A percentile compares a stretch with the other conserved stretches of the same genome.
These are phyloP conservation scores for Colletotrichum sp. DNA, from an alignment of 2,329 filamentous ascomycete species.

Conservation along the genomic window DNA sequence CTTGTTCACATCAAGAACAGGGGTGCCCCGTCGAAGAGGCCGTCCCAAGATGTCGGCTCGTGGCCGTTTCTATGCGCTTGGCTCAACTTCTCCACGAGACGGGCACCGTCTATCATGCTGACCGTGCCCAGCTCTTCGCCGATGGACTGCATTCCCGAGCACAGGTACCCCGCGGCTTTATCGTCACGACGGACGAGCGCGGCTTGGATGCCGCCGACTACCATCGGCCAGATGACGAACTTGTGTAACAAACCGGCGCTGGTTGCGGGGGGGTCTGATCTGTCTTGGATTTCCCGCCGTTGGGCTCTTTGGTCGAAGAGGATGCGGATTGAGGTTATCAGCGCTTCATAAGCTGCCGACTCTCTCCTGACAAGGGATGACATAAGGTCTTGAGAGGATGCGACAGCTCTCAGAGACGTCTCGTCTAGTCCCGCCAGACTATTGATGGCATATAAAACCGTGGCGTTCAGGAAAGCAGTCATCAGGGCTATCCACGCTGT, in stretches of 20 bases:
- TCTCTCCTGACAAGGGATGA: neutral
- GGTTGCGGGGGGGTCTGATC: neutral
- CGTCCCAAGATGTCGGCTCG: neutral
- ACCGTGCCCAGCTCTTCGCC: neutral
- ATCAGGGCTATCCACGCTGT: neutral
- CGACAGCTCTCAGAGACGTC: neutral
- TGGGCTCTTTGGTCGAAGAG: neutral
- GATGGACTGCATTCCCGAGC: neutral
- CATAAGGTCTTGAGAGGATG: fast-evolving
- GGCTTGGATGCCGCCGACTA: neutral
- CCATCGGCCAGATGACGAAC: slow-evolving; percentile 8
- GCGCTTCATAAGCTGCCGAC: neutral
- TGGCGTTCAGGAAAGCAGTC: neutral
- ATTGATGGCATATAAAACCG: neutral
- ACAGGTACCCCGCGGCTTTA: neutral
- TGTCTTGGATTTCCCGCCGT: neutral
- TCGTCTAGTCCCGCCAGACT: neutral
- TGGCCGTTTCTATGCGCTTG: neutral
- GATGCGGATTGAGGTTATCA: neutral
- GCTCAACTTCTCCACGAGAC: neutral
- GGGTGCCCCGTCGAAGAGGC: slow-evolving; percentile 3
- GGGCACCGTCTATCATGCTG: slow-evolving; percentile 10
- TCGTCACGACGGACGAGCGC: neutral
- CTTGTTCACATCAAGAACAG: slow-evolving; percentile 2
- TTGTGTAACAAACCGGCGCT: neutral